Evolutionary conservation across 2,329 filamentous ascomycete species (phyloP), one percentile per base, ranked within the genome.

Genomic region (Emmonsiellopsis sp.): DNA sequence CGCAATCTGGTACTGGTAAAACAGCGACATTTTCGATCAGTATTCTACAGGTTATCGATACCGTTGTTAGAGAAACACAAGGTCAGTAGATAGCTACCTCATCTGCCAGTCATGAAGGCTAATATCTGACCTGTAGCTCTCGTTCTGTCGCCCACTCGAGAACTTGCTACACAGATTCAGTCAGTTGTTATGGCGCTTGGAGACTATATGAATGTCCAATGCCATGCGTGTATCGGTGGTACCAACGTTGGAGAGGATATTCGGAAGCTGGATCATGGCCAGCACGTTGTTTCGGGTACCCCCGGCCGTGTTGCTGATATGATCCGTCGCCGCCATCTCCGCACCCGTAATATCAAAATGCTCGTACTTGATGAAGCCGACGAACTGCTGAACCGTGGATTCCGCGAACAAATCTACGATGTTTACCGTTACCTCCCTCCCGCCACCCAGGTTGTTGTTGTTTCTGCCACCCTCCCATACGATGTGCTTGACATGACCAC

Each of bases 141-240:
- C 44, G 91, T 98, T 8, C 83, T 98, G 7, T 96, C 93, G 3
- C 93, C 93, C 2, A 97, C 92, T 17, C 89, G 93, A 68, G 93
- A 98, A 80, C 78, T 98, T 60, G 93, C 93, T 45, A 96, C 92
- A 32, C 93, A 98, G 74, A 98, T 98, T 60, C 93, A 98, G 74
- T 95, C 89, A 37, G 93, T 98, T 55, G 87, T 98, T 62, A 95
- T 97, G 84, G 93, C 93, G n/a, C 82, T 98, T n/a, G 93, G 93
- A 60, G 93, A 98, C 73, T 98, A 96, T 78, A 97, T 98, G 93
- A 96, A 96, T 68, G 89, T 98, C 3, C 91, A 98, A 74, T 98
- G 93, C 75, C 93, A 98, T 66, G 92, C 93, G 55, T 98, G 93
- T 73, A 97, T 98, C 65, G 93, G 93, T 61, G 93, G 93, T 56